phyloP scores from a whole-genome alignment of 129 eudicot genomes.

The Gnaphalium uliginosum region DNA sequence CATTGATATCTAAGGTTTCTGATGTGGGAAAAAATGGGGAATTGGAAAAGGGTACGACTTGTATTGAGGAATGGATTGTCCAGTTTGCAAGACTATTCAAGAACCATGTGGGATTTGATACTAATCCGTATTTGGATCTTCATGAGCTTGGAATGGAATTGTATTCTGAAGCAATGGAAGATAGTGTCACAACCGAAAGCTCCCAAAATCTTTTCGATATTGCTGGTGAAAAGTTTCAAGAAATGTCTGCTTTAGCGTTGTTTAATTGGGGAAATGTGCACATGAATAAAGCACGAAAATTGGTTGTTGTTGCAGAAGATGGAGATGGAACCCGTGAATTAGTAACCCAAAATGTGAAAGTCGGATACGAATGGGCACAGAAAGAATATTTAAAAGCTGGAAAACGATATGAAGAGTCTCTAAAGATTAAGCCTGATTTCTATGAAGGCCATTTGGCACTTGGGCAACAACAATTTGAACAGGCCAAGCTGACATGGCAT shows the following conservation, averaged over 20 bases:
- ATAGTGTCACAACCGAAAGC: constrained; percentile 61
- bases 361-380: constrained; percentile 73
- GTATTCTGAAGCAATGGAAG: constrained; percentile 89
- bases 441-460: constrained; percentile 91
- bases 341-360: constrained; percentile 43
- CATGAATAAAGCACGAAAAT: constrained; percentile 81
- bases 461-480: constrained; percentile 85
- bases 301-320: constrained; percentile 44
- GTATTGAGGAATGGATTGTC: constrained; percentile 76
- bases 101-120: constrained; percentile 89
- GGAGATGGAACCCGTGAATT: constrained; percentile 48
- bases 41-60: constrained; percentile 35
- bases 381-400: constrained; percentile 77
- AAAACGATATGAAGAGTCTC: constrained; percentile 68
- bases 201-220: constrained; percentile 69
- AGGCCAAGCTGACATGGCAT: constrained; percentile 81
- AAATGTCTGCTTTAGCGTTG: constrained; percentile 86
- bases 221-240: constrained; percentile 75
- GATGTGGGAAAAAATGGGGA: constrained; percentile 27
- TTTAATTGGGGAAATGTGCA: constrained; percentile 93
- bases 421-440: constrained; percentile 72
- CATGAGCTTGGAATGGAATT: constrained; percentile 88
- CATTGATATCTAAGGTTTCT: constrained; percentile 17
- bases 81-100: constrained; percentile 80
- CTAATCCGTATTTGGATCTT: constrained; percentile 84